These are phyloP conservation scores for Nidula microcarpa DNA, from an alignment of 768 basidiomycete species.

Conservation along the genomic window DNA sequence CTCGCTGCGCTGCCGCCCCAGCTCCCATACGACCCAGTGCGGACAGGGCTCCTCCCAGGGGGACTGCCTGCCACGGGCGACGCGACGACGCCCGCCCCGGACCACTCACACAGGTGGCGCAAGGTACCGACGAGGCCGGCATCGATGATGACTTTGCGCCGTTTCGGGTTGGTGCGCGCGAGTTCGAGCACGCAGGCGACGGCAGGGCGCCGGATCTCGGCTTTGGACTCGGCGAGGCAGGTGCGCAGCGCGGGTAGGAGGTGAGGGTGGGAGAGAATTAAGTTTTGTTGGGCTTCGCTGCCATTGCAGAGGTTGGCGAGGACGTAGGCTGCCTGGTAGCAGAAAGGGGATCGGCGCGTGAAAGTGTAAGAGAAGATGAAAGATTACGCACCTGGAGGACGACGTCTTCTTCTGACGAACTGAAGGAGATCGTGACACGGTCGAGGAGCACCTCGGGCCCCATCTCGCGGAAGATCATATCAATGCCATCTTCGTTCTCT, in stretches of 20 bases:
- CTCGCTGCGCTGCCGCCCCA: constrained; percentile 14
- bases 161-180: constrained; percentile 34
- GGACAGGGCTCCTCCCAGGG: constrained; percentile 15
- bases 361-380: background rate
- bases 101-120: constrained; percentile 37
- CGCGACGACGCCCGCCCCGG: constrained; percentile 14
- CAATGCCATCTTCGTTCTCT: constrained; percentile 61
- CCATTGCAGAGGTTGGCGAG: constrained; percentile 73
- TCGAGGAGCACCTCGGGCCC: constrained; percentile 41
- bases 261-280: constrained; percentile 46
- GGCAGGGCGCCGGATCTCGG: constrained; percentile 58
- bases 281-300: constrained; percentile 40
- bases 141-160: constrained; percentile 28
- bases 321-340: constrained; percentile 45
- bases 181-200: constrained; percentile 59
- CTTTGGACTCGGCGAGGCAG: constrained; percentile 57
- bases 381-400: constrained; percentile 40
- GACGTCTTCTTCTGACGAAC: constrained; percentile 49
- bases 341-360: background rate
- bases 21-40: constrained; percentile 13
- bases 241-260: constrained; percentile 53
- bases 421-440: constrained; percentile 45
- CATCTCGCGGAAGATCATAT: constrained; percentile 54
- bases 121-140: constrained; percentile 39
- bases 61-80: constrained; percentile 11